Evolutionary conservation across 441 rosid species (phyloP), one percentile per base, ranked within the genome.

Genomic region (Populus hybrid): DNA sequence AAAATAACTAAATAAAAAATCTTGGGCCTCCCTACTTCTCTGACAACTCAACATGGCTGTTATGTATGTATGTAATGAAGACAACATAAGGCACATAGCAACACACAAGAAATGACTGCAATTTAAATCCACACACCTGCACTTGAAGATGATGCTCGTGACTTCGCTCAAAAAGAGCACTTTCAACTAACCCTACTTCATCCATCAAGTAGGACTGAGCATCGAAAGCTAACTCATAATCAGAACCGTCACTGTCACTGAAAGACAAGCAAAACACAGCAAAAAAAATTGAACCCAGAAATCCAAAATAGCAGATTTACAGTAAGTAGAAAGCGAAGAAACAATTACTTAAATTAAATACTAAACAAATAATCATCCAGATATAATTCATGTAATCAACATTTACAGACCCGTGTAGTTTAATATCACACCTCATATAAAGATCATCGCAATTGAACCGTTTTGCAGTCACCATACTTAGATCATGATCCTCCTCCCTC

Each of bases 161-260:
- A 65, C 70, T 85, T 77, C 86, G 81, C 87, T 92, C 94, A 59
- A 82, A 78, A 35, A 93, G 70, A 29, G 90, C 85, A 82, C 83
- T 85, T 78, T 95, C 97, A 74, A 77, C 88, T 66, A 86, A 65
- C 61, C 89, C 90, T 75, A 74, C 84, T 83, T 85, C 85, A 78
- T 86, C 85, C 92, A 90, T 83, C 83, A 89, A 77, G 79, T 53
- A 81, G 38, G 88, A 67, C 71, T 89, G 88, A 2, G 53, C 79
- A 71, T 84, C 89, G 79, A 74, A 72, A 74, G 64, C 83, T 3
- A 77, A 76, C 72, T 91, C 91, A 21, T 81, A 80, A 71, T 88
- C 95, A 80, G 92, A 89, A 64, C 87, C 96, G 69, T 92, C 96
- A 77, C 92, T 90, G 64, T 79, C 81, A 74, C 82, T 76, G 80